phyloP scores from a whole-genome alignment of 2,329 filamentous ascomycete species.

The Purpureocillium lavendulum region DNA sequence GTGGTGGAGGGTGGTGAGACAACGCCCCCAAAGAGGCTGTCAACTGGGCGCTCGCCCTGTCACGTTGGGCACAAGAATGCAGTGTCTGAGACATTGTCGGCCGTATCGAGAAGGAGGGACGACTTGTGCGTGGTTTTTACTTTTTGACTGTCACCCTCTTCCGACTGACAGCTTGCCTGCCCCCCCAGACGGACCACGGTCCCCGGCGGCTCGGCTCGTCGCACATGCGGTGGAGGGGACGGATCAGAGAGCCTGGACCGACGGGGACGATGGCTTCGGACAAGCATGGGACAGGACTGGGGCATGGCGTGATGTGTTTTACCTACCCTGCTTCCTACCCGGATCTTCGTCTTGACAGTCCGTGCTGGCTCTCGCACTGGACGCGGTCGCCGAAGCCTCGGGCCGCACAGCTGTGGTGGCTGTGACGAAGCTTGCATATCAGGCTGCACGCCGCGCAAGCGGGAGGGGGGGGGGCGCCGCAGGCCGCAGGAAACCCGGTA shows the following conservation, averaged over 20 bases:
- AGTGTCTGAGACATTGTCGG: neutral
- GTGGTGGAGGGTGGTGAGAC: neutral
- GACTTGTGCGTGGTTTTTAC: no score
- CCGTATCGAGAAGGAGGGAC: neutral
- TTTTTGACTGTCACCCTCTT: no score
- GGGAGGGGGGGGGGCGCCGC: no score
- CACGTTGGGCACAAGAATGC: neutral
- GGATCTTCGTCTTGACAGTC: no score
- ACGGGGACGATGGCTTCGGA: neutral
- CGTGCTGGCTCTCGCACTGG: no score
- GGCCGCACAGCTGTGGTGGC: neutral
- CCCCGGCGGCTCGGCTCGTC: conserved; percentile 3
- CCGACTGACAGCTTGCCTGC: neutral
- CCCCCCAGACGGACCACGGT: neutral
- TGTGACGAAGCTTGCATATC: no score
- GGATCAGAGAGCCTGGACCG: neutral
- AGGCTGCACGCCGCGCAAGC: no score
- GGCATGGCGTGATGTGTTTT: conserved; percentile 3
- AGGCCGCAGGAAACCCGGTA: no score
- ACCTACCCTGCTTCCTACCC: neutral
- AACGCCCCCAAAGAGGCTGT: neutral
- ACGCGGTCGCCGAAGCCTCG: no score
- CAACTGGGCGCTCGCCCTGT: neutral
- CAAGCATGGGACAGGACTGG: neutral
- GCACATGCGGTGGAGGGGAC: neutral